Base-by-base conservation (phyloP, 257 asterid species). In the Petrea volubilis region DNA sequence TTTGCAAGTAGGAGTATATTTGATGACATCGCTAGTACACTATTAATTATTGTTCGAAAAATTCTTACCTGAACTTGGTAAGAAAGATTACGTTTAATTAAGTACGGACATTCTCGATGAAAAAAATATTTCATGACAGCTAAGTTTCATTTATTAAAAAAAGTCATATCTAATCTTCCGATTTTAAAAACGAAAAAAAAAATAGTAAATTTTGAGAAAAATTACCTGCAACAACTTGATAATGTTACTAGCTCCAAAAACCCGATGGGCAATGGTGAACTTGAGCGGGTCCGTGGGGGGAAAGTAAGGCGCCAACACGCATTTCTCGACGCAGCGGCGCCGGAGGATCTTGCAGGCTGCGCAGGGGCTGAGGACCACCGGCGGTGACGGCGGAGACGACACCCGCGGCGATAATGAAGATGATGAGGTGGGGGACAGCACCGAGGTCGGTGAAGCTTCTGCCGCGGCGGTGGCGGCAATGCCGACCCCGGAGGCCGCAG, bases 281-380 rank as follows among this genome's bases (percentile, higher is more conserved):
- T 85, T 85, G 78, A 78, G 81, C 1, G 88, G 90, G 2, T 85
- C 84, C 0, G 85, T 76, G 6, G 90, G 90, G 18, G 90, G 86
- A 8, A 85, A 85, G 80, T 85, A 85, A 23, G 90, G 90, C 21
- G 88, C 90, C 56, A 85, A 43, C 11, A 82, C 82, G 53, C 90
- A 85, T 74, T 76, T 85, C 15, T 82, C 86, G 14, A 62, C 79
- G 63, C 90, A 85, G 0, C 90, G 79, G 44, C 90, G 86, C 15
- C 90, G 85, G 74, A 85, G 87, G 72, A 82, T 82, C 82, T 82
- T 85, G 84, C 90, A 85, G 71, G 90, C 88, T 63, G 90, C 90
- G 68, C 90, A 85, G 0, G 90, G 90, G 69, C 80, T 85, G 55
- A 82, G 64, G 4, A 82, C 47, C 41, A 80, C 74, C 38, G 65